Evolutionary conservation across 805 yeast species (phyloP).

Genomic region (Candida ortonii): DNA sequence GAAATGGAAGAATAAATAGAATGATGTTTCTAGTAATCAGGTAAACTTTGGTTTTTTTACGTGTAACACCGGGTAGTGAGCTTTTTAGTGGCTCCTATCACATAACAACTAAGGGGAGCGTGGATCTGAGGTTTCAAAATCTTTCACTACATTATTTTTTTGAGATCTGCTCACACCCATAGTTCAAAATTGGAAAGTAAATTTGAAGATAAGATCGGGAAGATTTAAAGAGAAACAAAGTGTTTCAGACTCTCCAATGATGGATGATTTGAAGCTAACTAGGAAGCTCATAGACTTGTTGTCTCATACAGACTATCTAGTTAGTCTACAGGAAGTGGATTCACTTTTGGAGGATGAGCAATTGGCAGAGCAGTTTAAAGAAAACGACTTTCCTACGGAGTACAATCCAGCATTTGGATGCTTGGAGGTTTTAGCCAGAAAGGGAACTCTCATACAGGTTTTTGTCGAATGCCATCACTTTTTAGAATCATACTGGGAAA

Average conservation of each 20-base stretch:
- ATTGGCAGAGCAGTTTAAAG: constrained; percentile 27
- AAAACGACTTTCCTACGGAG: constrained; percentile 23
- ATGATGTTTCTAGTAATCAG: too few relatives aligned
- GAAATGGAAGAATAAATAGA: constrained; percentile 70
- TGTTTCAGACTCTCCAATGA: neutral
- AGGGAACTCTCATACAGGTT: constrained; percentile 10
- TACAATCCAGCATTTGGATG: constrained; percentile 6
- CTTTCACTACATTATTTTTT: too few relatives aligned
- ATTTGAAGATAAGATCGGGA: neutral
- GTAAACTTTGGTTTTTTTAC: too few relatives aligned
- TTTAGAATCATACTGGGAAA: constrained; percentile 4
- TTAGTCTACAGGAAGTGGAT: constrained; percentile 6
- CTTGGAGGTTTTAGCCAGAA: constrained; percentile 18
- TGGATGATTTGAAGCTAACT: constrained; percentile 3
- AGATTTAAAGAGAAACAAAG: constrained; percentile 1
- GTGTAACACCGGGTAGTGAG: too few relatives aligned
- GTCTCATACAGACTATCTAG: neutral
- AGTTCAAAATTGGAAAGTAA: too few relatives aligned
- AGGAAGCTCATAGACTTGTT: constrained; percentile 6
- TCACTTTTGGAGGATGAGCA: constrained; percentile 14
- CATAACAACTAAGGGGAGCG: too few relatives aligned
- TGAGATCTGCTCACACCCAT: too few relatives aligned
- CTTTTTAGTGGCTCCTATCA: too few relatives aligned
- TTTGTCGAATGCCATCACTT: constrained; percentile 20
- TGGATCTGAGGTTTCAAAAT: too few relatives aligned